phyloP scores from a whole-genome alignment of 768 basidiomycete species.

The Tricholoma sp. region DNA sequence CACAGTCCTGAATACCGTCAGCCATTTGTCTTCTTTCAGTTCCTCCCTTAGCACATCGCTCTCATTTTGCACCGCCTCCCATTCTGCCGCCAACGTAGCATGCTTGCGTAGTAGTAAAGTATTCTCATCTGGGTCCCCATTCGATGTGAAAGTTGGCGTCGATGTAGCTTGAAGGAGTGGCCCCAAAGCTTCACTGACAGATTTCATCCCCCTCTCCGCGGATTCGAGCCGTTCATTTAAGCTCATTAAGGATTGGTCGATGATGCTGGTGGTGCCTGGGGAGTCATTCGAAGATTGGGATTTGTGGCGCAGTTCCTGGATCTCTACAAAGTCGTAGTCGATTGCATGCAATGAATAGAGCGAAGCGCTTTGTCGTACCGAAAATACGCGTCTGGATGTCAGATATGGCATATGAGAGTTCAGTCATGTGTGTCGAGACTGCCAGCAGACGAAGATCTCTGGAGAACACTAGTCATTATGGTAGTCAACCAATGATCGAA shows the following conservation, averaged over 20 bases:
- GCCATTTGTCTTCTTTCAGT: constrained; percentile 95
- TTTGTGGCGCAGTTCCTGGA: constrained; percentile 89
- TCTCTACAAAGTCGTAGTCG: constrained; percentile 46
- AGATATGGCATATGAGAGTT: constrained; percentile 80
- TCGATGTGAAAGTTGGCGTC: constrained; percentile 41
- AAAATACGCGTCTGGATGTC: constrained; percentile 92
- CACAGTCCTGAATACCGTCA: constrained; percentile 90
- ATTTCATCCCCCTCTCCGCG: constrained; percentile 67
- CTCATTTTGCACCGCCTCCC: constrained; percentile 77
- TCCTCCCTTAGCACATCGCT: constrained; percentile 84
- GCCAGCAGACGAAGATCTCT: constrained; percentile 76
- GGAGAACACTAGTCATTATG: constrained; percentile 7
- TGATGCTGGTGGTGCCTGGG: constrained; percentile 57
- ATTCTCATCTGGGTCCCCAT: constrained; percentile 34
- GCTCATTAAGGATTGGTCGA: constrained; percentile 76
- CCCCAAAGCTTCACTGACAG: constrained; percentile 59
- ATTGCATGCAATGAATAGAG: background rate
- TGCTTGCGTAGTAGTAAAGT: constrained; percentile 67
- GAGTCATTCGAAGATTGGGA: constrained; percentile 60
- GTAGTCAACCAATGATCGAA: constrained; percentile 8
- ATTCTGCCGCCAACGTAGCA: constrained; percentile 65
- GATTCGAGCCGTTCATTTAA: constrained; percentile 76
- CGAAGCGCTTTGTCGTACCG: constrained; percentile 39
- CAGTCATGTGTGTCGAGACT: constrained; percentile 81
- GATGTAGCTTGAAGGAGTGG: constrained; percentile 48